phyloP scores from a whole-genome alignment of 2,329 filamentous ascomycete genomes.

The Metarhizium album region DNA sequence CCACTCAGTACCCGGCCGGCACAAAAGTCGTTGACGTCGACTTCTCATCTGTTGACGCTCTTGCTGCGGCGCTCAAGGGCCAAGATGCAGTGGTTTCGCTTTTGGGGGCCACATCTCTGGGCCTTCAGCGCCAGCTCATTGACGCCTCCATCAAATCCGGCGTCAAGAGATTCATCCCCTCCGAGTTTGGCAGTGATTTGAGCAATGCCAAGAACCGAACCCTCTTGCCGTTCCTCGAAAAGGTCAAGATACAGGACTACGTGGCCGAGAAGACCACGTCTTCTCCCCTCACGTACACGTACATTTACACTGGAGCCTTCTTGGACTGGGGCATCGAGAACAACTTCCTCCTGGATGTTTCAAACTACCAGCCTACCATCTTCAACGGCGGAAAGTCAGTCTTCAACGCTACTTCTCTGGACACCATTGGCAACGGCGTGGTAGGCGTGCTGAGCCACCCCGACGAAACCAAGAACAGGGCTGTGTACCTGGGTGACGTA shows the following conservation, averaged over 20 bases:
- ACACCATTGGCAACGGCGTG: conserved; percentile 35
- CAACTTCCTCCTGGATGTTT: conserved; percentile 32
- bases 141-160: conserved; percentile 49
- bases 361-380: conserved; percentile 28
- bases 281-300: conserved; percentile 41
- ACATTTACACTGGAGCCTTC: conserved; percentile 42
- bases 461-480: conserved; percentile 41
- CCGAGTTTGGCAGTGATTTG: conserved; percentile 39
- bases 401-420: conserved; percentile 38
- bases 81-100: conserved; percentile 44
- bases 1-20: conserved; percentile 19
- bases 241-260: conserved; percentile 31
- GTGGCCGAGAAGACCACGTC: conserved; percentile 29
- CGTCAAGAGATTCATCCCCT: conserved; percentile 51
- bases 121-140: conserved; percentile 31
- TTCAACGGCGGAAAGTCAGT: conserved; percentile 38
- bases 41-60: conserved; percentile 32
- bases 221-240: conserved; percentile 42
- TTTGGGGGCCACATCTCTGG: conserved; percentile 26
- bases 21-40: conserved; percentile 25
- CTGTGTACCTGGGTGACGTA: conserved; percentile 34
- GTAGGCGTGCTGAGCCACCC: conserved; percentile 36
- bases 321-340: conserved; percentile 43
- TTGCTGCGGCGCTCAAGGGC: conserved; percentile 39
- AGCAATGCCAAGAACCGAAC: conserved; percentile 19